Conservation (phyloP, 345 rosid genomes). For the Eucalyptus fibrosa region DNA sequence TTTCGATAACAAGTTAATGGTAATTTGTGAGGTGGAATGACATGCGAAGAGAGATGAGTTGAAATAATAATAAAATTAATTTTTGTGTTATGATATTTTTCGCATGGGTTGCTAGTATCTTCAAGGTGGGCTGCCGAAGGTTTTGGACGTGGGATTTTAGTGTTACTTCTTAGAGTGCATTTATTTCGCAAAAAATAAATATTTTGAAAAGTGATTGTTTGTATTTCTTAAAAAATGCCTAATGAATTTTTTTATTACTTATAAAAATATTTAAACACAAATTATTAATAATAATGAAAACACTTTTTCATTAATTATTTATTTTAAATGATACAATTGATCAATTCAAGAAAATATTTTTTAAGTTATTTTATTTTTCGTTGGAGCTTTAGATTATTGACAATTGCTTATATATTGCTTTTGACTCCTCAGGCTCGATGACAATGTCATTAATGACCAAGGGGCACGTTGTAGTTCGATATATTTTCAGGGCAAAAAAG, state of each 20-base stretch:
- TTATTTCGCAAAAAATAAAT: no score
- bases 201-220: rapidly evolving
- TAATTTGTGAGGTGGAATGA: no score
- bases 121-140: background rate
- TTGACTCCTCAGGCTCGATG: background rate
- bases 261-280: no score
- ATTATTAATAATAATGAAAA: background rate
- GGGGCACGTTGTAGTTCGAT: background rate
- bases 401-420: background rate
- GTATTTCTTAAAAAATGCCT: no score
- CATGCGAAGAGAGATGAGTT: no score
- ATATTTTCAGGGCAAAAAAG: background rate
- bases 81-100: no score
- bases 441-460: background rate
- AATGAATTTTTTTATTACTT: no score
- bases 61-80: no score
- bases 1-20: no score
- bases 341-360: background rate
- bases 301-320: background rate
- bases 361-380: background rate
- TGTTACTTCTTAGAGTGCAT: background rate
- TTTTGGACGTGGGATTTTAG: background rate
- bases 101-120: background rate
- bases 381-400: background rate
- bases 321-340: rapidly evolving